Base-by-base conservation (phyloP, 495 filamentous ascomycete species). In the Xylaria longipes region DNA sequence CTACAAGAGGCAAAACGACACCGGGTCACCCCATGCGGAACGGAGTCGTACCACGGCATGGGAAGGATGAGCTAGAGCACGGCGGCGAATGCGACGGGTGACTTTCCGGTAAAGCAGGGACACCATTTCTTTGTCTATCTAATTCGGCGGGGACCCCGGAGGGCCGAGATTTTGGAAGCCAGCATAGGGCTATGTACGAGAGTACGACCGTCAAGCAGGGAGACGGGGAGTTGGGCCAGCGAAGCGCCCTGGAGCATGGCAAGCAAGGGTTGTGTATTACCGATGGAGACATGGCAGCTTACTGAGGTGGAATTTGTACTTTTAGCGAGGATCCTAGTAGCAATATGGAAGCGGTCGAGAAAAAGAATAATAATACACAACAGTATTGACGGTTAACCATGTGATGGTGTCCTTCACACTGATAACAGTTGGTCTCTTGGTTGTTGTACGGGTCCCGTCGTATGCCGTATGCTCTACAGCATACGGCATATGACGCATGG, bases 171-270 rank as follows among this genome's bases (percentile, higher is more conserved):
- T 76, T 77, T 74, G 73, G 75, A 69, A 71, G 65, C 61, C 31
- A 77, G 67, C 73, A 74, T 76, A 79, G 74, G 74, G 71, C 70
- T 79, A 77, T 79, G 75, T 79, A 77, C 75, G 75, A 71, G 68
- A 69, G 62, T 35, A 71, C 50, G 62, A 71, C 61, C 6, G 61
- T 48, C 46, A 56, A 57, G 69, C n/a, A 29, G 48, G 60, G 37
- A 41, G 48, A 3, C 29, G 35, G 37, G 15, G 41, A 46, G 60
- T 27, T 60, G 58, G 57, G 66, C 29, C 29, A 43, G 60, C 46
- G 43, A 64, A 45, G 33, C 5, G 46, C 45, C 27, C 69, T 52
- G 45, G 72, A 37, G 66, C 65, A n/a, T 67, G 46, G n/a, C 67
- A 66, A 73, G 64, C 72, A 65, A 74, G 33, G 52, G 11, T 60